Percentiles rank a stretch among this genome's conserved stretches.
These are phyloP conservation scores for Entomortierella parvispora DNA, from an alignment of 192 early-diverging fungal genomes.

Conservation along the genomic window DNA sequence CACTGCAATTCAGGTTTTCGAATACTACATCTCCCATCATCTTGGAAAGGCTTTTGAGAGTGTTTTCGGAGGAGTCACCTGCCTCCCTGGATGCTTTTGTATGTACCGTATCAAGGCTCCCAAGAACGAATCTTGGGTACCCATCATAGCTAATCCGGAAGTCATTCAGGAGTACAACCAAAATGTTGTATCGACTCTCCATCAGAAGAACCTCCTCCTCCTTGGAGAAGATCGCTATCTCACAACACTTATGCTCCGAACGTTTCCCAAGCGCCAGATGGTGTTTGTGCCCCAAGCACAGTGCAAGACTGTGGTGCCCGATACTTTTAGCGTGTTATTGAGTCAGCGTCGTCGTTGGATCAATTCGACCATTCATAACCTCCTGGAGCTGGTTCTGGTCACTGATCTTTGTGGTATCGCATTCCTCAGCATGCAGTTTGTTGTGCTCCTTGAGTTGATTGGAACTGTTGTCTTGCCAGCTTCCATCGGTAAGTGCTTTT, in stretches of 20 bases:
- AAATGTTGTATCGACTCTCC: conserved; percentile 82
- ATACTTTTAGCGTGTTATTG: conserved; percentile 82
- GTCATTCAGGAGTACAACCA: conserved; percentile 84
- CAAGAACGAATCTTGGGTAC: conserved; percentile 76
- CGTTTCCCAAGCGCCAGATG: conserved; percentile 88
- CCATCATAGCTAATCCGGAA: conserved; percentile 89
- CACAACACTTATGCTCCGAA: conserved; percentile 86
- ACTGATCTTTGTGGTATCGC: conserved; percentile 91
- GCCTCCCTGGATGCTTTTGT: conserved; percentile 97
- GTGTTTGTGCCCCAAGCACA: conserved; percentile 86
- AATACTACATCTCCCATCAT: conserved; percentile 99
- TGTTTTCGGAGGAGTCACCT: conserved; percentile 97
- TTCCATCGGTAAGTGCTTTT: conserved; percentile 57
- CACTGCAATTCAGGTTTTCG: conserved; percentile 93
- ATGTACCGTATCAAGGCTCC: conserved; percentile 96
- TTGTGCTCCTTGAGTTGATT: conserved; percentile 76
- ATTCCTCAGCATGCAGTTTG: conserved; percentile 90
- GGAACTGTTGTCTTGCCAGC: conserved; percentile 80
- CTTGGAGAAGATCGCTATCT: conserved; percentile 92
- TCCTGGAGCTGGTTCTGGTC: conserved; percentile 87
- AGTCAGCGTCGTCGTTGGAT: conserved; percentile 96
- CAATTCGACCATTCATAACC: conserved; percentile 94
- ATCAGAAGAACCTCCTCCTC: conserved; percentile 86
- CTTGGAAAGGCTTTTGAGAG: conserved; percentile 95
- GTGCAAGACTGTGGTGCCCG: conserved; percentile 89